phyloP scores from a whole-genome alignment of 164 flowering plant species.

The Vitis labrusca region DNA sequence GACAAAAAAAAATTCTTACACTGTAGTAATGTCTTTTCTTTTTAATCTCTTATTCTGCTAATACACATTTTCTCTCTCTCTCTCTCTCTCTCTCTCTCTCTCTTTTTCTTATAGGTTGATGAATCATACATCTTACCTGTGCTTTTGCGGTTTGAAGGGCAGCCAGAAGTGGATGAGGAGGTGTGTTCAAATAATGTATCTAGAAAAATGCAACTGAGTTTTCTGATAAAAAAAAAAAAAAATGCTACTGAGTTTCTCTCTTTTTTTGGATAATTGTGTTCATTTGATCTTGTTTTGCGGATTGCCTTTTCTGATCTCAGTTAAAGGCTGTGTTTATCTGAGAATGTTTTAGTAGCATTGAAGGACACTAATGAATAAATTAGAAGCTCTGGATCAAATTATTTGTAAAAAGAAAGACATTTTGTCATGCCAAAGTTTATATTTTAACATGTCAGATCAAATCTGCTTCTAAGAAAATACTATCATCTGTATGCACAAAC shows the following conservation, averaged over 20 bases:
- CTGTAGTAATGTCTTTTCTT: background rate
- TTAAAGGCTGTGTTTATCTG: background rate
- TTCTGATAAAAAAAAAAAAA: background rate
- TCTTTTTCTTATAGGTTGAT: constrained; percentile 50
- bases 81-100: background rate
- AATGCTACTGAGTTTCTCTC: background rate
- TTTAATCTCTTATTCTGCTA: background rate
- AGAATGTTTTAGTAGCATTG: too few relatives aligned
- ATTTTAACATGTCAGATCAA: too few relatives aligned
- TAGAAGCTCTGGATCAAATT: too few relatives aligned
- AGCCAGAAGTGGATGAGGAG: constrained; percentile 95
- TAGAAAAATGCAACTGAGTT: background rate
- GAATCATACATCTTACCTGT: constrained; percentile 94
- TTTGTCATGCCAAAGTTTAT: too few relatives aligned
- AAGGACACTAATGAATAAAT: too few relatives aligned
- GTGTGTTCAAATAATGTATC: constrained; percentile 32
- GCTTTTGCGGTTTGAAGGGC: constrained; percentile 87
- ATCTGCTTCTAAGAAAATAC: too few relatives aligned
- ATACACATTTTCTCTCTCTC: constrained; percentile 10
- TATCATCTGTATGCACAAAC: too few relatives aligned
- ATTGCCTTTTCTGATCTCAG: background rate
- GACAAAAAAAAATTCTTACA: background rate
- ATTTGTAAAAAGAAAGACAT: too few relatives aligned
- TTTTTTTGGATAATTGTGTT: background rate
- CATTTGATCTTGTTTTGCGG: background rate